Percentiles rank a stretch among this genome's conserved stretches.
These are phyloP conservation scores for Climacium dendroides DNA, from an alignment of 225 moss, liverwort and hornwort species.

Conservation along the genomic window DNA sequence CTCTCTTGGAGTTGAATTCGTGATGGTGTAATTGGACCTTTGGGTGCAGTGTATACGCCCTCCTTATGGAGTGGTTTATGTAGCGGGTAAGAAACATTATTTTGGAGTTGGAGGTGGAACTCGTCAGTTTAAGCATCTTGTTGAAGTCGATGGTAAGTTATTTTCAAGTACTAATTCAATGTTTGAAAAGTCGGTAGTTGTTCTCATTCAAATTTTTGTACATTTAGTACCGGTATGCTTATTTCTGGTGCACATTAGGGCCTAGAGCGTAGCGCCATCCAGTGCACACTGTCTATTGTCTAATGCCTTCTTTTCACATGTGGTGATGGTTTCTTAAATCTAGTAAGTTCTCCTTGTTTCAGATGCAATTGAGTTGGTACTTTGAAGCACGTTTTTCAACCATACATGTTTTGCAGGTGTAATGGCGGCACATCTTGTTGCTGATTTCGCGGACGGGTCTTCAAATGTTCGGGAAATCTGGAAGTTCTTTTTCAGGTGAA, in stretches of 20 bases:
- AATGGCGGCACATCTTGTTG: slow-evolving; percentile 75
- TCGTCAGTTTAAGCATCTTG: slow-evolving; percentile 73
- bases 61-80: slow-evolving; percentile 86
- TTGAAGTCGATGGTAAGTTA: slow-evolving; percentile 69
- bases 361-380: neutral
- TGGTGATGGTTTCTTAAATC: neutral
- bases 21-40: neutral
- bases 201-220: neutral
- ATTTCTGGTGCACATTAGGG: neutral
- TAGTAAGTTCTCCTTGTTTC: neutral
- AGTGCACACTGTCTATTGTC: neutral
- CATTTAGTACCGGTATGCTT: neutral
- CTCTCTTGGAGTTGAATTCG: neutral
- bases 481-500: slow-evolving; percentile 78
- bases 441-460: slow-evolving; percentile 78
- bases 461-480: slow-evolving; percentile 87
- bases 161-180: neutral
- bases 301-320: neutral
- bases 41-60: slow-evolving; percentile 73
- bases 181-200: neutral
- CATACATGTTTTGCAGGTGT: slow-evolving; percentile 28
- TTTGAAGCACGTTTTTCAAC: neutral
- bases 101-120: slow-evolving; percentile 90
- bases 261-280: neutral
- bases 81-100: slow-evolving; percentile 96